Evolutionary conservation across 2,329 filamentous ascomycete species (phyloP).

Genomic region (Aschersonia sp.): DNA sequence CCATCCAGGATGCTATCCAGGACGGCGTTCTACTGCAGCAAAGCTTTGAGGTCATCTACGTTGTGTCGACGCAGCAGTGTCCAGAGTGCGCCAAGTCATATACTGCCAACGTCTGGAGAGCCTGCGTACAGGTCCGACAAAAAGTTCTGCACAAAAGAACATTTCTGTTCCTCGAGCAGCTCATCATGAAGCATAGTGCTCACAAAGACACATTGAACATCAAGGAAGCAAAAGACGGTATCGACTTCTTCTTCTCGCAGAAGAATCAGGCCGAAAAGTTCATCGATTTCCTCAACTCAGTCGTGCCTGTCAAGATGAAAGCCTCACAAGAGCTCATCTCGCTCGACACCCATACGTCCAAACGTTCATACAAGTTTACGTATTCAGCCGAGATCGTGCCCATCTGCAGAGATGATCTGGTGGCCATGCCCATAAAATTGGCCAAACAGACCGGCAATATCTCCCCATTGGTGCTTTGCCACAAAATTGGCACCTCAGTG

Average conservation of each 20-base stretch:
- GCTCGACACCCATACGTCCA: conserved; percentile 79
- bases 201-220: conserved; percentile 95
- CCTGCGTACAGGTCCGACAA: conserved; percentile 86
- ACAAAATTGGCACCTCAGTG: conserved; percentile 76
- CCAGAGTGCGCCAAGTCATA: conserved; percentile 92
- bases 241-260: conserved; percentile 89
- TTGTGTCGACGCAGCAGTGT: conserved; percentile 85
- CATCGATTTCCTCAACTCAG: conserved; percentile 76
- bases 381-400: conserved; percentile 83
- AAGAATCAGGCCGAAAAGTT: conserved; percentile 88
- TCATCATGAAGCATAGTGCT: conserved; percentile 87
- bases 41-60: conserved; percentile 85
- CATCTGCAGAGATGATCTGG: conserved; percentile 93
- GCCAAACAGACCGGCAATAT: conserved; percentile 85
- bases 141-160: conserved; percentile 91
- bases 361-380: conserved; percentile 88
- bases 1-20: conserved; percentile 59
- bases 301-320: conserved; percentile 65
- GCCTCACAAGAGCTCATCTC: conserved; percentile 78
- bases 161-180: conserved; percentile 64
- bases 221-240: conserved; percentile 87
- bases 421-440: conserved; percentile 81
- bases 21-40: conserved; percentile 68
- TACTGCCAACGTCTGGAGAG: conserved; percentile 91
- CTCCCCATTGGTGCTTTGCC: conserved; percentile 70